Percentiles rank a stretch among this genome's conserved stretches.
Conservation (phyloP, 192 early-diverging fungal genomes). For the Coemansia sp. region DNA sequence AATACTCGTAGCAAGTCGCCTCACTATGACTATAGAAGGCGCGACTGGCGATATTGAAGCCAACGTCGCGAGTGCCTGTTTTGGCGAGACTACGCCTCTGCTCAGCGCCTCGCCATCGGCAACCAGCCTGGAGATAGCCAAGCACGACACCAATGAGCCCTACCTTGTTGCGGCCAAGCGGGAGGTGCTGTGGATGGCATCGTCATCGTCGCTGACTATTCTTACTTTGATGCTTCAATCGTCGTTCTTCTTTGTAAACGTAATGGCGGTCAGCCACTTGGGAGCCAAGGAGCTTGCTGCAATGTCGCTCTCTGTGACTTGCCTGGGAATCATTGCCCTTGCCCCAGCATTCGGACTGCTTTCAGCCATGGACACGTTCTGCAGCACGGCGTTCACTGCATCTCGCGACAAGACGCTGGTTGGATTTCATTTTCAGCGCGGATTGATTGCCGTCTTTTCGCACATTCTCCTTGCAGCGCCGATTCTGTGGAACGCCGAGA, state of each 20-base stretch:
- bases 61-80: background rate
- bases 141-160: slow-evolving; percentile 30
- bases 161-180: slow-evolving; percentile 17
- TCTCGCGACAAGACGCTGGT: slow-evolving; percentile 62
- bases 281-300: slow-evolving; percentile 68
- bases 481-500: slow-evolving; percentile 70
- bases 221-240: slow-evolving; percentile 60
- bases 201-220: slow-evolving; percentile 33
- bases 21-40: slow-evolving; percentile 14
- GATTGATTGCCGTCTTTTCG: slow-evolving; percentile 68
- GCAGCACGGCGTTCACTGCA: slow-evolving; percentile 69
- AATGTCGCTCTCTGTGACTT: slow-evolving; percentile 68
- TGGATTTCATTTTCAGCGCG: slow-evolving; percentile 76
- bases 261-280: slow-evolving; percentile 64
- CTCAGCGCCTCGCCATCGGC: slow-evolving; percentile 38
- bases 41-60: slow-evolving; percentile 13
- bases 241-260: slow-evolving; percentile 60
- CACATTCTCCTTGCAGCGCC: slow-evolving; percentile 69
- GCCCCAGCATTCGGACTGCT: slow-evolving; percentile 66
- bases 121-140: slow-evolving; percentile 28
- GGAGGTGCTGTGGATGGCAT: slow-evolving; percentile 32
- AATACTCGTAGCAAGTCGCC: background rate
- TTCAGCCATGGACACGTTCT: slow-evolving; percentile 74
- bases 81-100: slow-evolving; percentile 20
- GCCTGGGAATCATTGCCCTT: slow-evolving; percentile 64